Percentiles rank a stretch among this genome's conserved stretches.
Conservation (phyloP, 805 yeast genomes). For the Zygosaccharomyces pseudorouxii region DNA sequence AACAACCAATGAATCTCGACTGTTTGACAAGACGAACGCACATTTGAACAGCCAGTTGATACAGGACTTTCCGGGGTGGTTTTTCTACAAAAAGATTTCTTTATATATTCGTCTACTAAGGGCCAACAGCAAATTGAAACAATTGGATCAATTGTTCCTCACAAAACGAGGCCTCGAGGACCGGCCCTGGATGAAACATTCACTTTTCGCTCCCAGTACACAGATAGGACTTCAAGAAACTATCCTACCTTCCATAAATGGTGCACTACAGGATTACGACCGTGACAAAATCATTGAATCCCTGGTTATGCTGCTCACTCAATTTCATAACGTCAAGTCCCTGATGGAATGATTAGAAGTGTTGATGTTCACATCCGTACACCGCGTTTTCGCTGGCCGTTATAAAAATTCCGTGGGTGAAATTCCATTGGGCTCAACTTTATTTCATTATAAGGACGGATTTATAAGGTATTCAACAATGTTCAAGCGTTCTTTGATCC, state of each 20-base stretch:
- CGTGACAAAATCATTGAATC: constrained; percentile 42
- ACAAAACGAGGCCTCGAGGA: constrained; percentile 43
- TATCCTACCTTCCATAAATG: constrained; percentile 56
- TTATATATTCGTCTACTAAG: constrained; percentile 54
- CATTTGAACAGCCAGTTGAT: constrained; percentile 48
- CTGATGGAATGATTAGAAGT: constrained; percentile 20
- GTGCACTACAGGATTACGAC: constrained; percentile 47
- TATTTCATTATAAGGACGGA: not conserved
- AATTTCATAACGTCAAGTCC: constrained; percentile 25
- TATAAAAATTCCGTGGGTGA: not conserved
- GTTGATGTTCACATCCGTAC: not conserved
- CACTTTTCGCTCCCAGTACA: constrained; percentile 56
- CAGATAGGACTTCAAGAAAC: constrained; percentile 47
- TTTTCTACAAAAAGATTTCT: constrained; percentile 51
- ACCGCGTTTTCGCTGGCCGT: not conserved
- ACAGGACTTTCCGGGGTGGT: constrained; percentile 78
- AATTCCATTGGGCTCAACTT: not conserved
- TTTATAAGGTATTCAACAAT: constrained; percentile 4
- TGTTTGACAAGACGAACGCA: constrained; percentile 46
- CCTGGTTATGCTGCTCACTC: constrained; percentile 42
- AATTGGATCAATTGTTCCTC: constrained; percentile 53
- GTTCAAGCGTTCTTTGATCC: constrained; percentile 20
- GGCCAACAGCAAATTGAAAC: constrained; percentile 48
- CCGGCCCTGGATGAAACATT: constrained; percentile 60
- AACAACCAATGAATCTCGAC: constrained; percentile 27